Conservation (phyloP, 192 early-diverging fungal genomes). For the Backusella macrospora region DNA sequence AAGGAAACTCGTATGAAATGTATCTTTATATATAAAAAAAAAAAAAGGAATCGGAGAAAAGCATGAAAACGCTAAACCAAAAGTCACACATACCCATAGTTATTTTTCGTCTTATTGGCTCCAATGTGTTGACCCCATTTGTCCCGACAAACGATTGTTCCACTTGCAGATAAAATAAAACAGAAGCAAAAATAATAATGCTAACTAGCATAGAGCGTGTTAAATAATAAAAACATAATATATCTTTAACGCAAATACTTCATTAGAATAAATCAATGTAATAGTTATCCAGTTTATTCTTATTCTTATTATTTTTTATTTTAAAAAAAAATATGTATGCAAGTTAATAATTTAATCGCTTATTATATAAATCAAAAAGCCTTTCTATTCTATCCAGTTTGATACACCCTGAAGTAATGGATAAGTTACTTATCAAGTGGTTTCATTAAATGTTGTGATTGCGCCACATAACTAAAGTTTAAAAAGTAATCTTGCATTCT, state of each 20-base stretch:
- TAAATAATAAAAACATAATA: not conserved
- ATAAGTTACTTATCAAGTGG: not conserved
- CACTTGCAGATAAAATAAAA: constrained; percentile 6
- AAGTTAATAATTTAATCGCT: not conserved
- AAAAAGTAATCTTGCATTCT: constrained; percentile 37
- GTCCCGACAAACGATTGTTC: not conserved
- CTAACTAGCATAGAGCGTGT: not conserved
- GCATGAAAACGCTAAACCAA: not conserved
- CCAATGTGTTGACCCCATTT: not conserved
- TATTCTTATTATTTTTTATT: not conserved
- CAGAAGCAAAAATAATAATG: not conserved
- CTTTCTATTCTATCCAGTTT: not conserved
- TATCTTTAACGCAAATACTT: not conserved
- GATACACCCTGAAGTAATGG: not conserved
- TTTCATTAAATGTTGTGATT: constrained; percentile 19
- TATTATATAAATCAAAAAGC: constrained; percentile 7
- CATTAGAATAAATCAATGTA: not conserved
- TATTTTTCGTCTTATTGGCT: constrained; percentile 7
- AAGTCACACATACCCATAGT: not conserved
- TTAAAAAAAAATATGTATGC: not conserved
- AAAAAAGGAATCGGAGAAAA: constrained; percentile 1
- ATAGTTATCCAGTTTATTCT: not conserved
- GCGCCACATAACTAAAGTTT: constrained; percentile 45
- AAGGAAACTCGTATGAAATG: not conserved
- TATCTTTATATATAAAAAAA: not conserved